These are phyloP conservation scores for Gastrodia elata DNA, from an alignment of 106 monocot genomes.

Conservation along the genomic window DNA sequence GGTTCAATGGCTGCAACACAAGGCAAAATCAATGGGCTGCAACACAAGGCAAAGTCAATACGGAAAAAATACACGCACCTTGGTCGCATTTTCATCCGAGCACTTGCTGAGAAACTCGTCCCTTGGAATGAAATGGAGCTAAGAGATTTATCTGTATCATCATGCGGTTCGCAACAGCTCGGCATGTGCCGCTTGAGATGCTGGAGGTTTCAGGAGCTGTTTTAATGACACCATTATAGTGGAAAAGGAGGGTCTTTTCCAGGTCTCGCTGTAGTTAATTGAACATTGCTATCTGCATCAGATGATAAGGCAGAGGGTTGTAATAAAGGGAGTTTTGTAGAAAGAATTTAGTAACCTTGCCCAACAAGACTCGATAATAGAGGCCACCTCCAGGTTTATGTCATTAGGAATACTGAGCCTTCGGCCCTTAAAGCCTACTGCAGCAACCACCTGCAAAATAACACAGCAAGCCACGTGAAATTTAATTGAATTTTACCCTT, in stretches of 20 bases:
- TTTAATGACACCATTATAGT: conserved; percentile 71
- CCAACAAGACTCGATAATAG: conserved; percentile 88
- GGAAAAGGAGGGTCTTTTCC: conserved; percentile 84
- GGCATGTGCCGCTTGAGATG: conserved; percentile 22
- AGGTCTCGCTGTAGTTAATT: conserved; percentile 59
- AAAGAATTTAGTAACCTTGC: conserved; percentile 42
- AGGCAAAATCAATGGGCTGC: not conserved
- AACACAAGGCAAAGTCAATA: not conserved
- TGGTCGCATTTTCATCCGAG: not conserved
- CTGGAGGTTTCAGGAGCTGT: conserved; percentile 45
- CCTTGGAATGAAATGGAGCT: not conserved
- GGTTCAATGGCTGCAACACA: not conserved
- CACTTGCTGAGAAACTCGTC: not conserved
- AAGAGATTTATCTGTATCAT: not conserved
- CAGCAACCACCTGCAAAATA: conserved; percentile 70
- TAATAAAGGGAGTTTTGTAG: not conserved
- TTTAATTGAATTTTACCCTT: too few species aligned
- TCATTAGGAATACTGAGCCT: conserved; percentile 72
- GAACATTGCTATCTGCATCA: not conserved
- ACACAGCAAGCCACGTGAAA: not conserved
- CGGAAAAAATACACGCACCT: not conserved
- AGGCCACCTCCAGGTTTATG: conserved; percentile 66
- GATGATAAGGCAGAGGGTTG: not conserved
- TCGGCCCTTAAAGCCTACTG: conserved; percentile 83
- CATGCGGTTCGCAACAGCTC: conserved; percentile 21